Percentiles rank a stretch among this genome's conserved stretches.
These are phyloP conservation scores for Cladosporium sp. DNA, from an alignment of 2,329 filamentous ascomycete genomes.

Conservation along the genomic window DNA sequence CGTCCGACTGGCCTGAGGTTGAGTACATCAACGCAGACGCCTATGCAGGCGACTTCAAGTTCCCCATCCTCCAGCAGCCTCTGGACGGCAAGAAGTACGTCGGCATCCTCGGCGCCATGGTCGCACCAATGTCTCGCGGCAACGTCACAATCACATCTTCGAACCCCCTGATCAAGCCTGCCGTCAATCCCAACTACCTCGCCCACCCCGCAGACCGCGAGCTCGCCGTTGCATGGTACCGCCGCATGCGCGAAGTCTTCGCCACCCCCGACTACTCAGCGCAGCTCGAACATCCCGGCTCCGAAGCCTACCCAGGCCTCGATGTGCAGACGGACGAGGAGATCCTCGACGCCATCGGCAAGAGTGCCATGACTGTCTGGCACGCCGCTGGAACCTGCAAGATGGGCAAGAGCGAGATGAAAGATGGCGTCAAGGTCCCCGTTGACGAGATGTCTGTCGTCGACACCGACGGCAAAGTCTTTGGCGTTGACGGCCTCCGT, in stretches of 20 bases:
- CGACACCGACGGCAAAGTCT: conserved; percentile 19
- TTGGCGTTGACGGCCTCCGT: conserved; percentile 20
- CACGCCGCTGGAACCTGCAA: conserved; percentile 17
- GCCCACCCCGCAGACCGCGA: conserved; percentile 29
- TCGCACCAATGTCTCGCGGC: conserved; percentile 34
- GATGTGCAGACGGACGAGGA: conserved; percentile 11
- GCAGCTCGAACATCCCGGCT: neutral
- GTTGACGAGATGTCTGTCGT: conserved; percentile 21
- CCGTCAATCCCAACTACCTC: conserved; percentile 36
- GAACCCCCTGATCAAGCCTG: conserved; percentile 26
- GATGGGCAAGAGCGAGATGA: conserved; percentile 18
- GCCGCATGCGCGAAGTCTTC: conserved; percentile 28
- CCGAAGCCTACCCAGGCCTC: conserved; percentile 29
- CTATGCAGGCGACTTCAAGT: conserved; percentile 15
- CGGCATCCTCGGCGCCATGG: conserved; percentile 29
- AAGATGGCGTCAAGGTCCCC: neutral
- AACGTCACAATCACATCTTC: conserved; percentile 31
- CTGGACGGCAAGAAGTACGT: conserved; percentile 31
- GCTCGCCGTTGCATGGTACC: conserved; percentile 31
- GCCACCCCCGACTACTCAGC: neutral
- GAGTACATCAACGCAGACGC: conserved; percentile 20
- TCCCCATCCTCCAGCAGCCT: conserved; percentile 22
- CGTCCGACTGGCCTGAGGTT: conserved; percentile 34
- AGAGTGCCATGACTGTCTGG: conserved; percentile 9
- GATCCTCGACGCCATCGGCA: conserved; percentile 9